A percentile compares a stretch with the other conserved stretches of the same genome.
phyloP scores from a whole-genome alignment of 495 filamentous ascomycete species.

The Chlorociboria aeruginascens region DNA sequence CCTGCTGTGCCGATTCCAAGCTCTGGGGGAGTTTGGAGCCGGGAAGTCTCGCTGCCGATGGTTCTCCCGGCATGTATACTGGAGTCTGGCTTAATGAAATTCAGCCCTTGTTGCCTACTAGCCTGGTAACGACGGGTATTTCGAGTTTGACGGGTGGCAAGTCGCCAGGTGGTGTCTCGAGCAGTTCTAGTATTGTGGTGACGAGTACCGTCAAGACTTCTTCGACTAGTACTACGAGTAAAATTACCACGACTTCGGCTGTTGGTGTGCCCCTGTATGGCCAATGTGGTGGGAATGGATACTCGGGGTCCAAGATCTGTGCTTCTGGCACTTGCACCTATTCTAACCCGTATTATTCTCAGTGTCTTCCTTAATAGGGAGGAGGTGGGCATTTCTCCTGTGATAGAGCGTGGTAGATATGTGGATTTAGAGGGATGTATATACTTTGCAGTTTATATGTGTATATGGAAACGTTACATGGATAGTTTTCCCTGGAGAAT shows the following conservation, averaged over 20 bases:
- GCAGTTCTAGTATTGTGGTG: neutral
- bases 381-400: too few relatives aligned
- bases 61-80: conserved; percentile 31
- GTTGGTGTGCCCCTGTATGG: neutral
- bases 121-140: conserved; percentile 21
- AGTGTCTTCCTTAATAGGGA: too few relatives aligned
- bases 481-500: too few relatives aligned
- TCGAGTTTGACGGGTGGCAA: conserved; percentile 2
- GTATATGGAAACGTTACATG: too few relatives aligned
- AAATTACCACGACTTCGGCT: neutral
- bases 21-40: conserved; percentile 35
- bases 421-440: too few relatives aligned
- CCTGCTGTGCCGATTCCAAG: conserved; percentile 34
- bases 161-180: neutral
- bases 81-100: conserved; percentile 33
- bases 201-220: neutral
- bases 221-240: neutral
- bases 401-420: too few relatives aligned
- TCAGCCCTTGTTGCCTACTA: conserved; percentile 29
- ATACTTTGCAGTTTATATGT: too few relatives aligned
- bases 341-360: too few relatives aligned
- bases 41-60: conserved; percentile 30
- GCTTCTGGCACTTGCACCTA: too few relatives aligned
- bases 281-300: neutral
- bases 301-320: neutral